Conservation (phyloP, 2,329 filamentous ascomycete genomes). For the Fusarium cyanostomum region DNA sequence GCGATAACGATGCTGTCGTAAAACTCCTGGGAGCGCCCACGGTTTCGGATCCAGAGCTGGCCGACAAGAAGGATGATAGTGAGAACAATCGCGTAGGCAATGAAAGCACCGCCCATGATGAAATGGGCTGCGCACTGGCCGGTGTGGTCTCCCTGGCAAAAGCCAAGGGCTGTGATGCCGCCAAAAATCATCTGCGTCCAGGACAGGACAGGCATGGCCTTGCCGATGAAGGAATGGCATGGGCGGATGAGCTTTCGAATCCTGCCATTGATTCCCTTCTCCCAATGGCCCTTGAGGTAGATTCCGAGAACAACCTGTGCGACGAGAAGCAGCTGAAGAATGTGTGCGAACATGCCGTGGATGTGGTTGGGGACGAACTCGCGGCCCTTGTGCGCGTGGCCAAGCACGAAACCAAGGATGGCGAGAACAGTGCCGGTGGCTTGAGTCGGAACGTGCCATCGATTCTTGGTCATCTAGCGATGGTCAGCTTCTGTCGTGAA, state of each 20-base stretch:
- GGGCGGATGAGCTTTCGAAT: conserved; percentile 78
- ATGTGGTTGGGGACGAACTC: conserved; percentile 81
- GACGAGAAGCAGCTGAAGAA: conserved; percentile 81
- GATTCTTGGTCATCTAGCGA: conserved; percentile 80
- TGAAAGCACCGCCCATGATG: conserved; percentile 98
- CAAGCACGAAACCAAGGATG: conserved; percentile 87
- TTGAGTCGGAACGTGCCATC: conserved; percentile 95
- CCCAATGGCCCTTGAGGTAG: conserved; percentile 90
- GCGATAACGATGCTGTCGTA: conserved; percentile 93
- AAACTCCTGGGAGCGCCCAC: conserved; percentile 93
- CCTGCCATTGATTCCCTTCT: conserved; percentile 81
- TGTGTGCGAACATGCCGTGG: conserved; percentile 82
- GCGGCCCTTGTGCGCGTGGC: conserved; percentile 88
- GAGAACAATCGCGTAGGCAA: conserved; percentile 89
- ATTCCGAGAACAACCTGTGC: conserved; percentile 82
- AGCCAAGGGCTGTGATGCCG: conserved; percentile 89
- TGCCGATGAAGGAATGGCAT: conserved; percentile 83
- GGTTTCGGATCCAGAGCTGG: conserved; percentile 84
- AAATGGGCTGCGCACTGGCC: conserved; percentile 97
- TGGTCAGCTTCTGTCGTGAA: conserved; percentile 1
- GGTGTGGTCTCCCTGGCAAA: conserved; percentile 89
- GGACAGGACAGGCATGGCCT: conserved; percentile 82
- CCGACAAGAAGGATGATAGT: conserved; percentile 88
- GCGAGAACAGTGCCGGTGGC: conserved; percentile 77
- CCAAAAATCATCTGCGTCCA: conserved; percentile 98